Evolutionary conservation across 2,329 filamentous ascomycete species (phyloP), one percentile per base, ranked within the genome.

Genomic region (Juglanconis juglandina): DNA sequence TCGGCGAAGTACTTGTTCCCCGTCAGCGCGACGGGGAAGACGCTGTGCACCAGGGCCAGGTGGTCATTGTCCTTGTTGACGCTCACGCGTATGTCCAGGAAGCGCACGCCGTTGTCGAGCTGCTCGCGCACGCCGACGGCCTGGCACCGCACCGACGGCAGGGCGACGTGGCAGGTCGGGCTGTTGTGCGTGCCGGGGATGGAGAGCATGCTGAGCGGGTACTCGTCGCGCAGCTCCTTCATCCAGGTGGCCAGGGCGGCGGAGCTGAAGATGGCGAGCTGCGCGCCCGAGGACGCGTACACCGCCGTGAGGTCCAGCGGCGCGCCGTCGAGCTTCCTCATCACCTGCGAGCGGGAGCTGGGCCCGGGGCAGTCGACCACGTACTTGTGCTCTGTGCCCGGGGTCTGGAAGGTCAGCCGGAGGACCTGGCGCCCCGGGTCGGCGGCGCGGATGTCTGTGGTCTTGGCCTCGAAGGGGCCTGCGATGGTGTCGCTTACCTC

Each of bases 111-210:
- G 71, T 96, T 94, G 59, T 87, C 81, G 34, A 99, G 85, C 75
- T 99, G 95, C 56, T 88, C 85, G 53, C 81, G 79, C 5, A 96
- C 82, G 63, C 85, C 80, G 17, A 93, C 91, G 39, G 90, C 88
- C 76, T 99, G 95, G 75, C 95, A 98, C 44, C 95, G 89, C 42
- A 98, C 95, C 1, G 92, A 96, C 1, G 95, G 95, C 5, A 97
- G 83, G 11, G 95, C 93, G 53, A 85, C 83, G 78, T 96, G 83
- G 76, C 85, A 89, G 9, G 93, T 96, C 6, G 95, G 91, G 17
- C 90, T 91, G 77, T 99, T 98, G 79, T 99, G 95, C 0, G 95
- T 97, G 65, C 95, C 95, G 0, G 95, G 95, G 64, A 98, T 95
- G 53, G 90, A 95, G 53, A 99, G 85, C 3, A 88, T 83, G 1